Conservation (phyloP, 1,139 yeast genomes). For the Debaryomyces singareniensis region DNA sequence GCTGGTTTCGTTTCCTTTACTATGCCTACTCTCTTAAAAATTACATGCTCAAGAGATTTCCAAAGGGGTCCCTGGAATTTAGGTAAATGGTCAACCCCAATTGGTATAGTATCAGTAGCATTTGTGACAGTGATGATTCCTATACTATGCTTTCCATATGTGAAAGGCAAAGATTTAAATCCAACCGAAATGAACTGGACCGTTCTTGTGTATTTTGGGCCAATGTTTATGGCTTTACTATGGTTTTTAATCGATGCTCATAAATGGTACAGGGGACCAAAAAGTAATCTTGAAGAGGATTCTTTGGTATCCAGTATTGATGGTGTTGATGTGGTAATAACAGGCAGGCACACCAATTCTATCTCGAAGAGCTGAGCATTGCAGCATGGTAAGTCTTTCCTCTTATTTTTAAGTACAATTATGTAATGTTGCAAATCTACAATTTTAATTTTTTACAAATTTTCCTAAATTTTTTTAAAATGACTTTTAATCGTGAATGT, state of each 20-base stretch:
- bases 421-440: too few species aligned
- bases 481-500: too few species aligned
- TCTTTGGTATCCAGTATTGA: too few species aligned
- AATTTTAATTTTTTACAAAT: too few species aligned
- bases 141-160: conserved; percentile 59
- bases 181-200: conserved; percentile 66
- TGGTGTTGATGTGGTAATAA: too few species aligned
- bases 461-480: too few species aligned
- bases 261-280: conserved; percentile 66
- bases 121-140: conserved; percentile 61
- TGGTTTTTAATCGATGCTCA: conserved; percentile 57
- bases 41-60: conserved; percentile 52
- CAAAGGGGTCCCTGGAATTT: conserved; percentile 67
- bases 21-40: conserved; percentile 59
- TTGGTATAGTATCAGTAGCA: conserved; percentile 35
- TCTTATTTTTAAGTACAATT: too few species aligned
- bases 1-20: conserved; percentile 66
- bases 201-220: conserved; percentile 59
- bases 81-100: conserved; percentile 47
- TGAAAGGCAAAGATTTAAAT: conserved; percentile 41
- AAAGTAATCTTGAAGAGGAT: conserved; percentile 41
- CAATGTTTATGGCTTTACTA: conserved; percentile 44
- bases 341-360: too few species aligned
- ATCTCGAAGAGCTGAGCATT: too few species aligned
- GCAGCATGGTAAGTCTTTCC: too few species aligned